Evolutionary conservation across 305 asterid genomes (phyloP).

Genomic region (Solanum aculeatissimum): DNA sequence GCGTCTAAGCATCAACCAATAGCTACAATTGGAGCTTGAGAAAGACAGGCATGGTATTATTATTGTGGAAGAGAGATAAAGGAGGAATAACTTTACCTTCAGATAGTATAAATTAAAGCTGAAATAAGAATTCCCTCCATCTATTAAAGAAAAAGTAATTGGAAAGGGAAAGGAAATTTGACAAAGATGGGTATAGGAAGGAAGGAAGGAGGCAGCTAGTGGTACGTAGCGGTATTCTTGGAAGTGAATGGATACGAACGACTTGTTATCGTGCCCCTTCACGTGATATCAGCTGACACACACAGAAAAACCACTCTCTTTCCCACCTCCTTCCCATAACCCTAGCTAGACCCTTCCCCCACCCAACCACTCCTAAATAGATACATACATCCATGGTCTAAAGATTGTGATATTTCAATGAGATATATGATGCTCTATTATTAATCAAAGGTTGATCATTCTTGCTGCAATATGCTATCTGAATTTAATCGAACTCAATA

Average conservation of each 20-base stretch:
- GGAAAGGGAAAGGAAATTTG: background rate
- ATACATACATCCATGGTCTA: too few relatives aligned
- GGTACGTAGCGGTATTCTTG: background rate
- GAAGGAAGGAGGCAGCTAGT: background rate
- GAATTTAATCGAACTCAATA: too few relatives aligned
- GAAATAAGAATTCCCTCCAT: background rate
- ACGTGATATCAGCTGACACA: background rate
- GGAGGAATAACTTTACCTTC: background rate
- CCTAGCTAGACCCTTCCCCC: background rate
- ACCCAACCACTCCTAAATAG: background rate
- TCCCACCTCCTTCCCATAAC: background rate
- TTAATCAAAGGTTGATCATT: too few relatives aligned
- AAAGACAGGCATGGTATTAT: background rate
- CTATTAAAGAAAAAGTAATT: background rate
- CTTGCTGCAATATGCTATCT: too few relatives aligned
- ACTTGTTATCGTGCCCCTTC: background rate
- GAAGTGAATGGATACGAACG: background rate
- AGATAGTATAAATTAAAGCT: background rate
- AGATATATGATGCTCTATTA: too few relatives aligned
- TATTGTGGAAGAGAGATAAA: background rate
- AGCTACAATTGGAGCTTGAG: background rate
- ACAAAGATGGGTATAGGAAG: background rate
- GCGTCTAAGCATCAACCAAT: background rate
- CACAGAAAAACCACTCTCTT: background rate
- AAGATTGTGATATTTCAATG: too few relatives aligned